These are phyloP conservation scores for Persicaria maculosa DNA, from an alignment of 148 eudicot species.

Conservation along the genomic window DNA sequence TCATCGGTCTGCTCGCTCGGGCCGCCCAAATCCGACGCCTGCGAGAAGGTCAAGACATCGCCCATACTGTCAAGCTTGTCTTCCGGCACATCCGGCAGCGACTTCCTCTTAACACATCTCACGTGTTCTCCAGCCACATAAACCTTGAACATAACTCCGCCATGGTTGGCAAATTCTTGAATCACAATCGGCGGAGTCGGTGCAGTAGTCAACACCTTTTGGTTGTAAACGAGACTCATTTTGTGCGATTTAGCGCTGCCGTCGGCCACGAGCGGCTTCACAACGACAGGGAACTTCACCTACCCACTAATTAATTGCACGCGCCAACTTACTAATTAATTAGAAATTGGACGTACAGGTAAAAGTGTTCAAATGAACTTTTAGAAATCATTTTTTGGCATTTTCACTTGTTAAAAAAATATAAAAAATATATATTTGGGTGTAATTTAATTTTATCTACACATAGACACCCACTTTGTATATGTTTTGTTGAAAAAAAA, in stretches of 20 bases:
- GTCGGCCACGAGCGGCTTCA: conserved; percentile 67
- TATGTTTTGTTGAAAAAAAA: too few relatives aligned
- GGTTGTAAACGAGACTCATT: conserved; percentile 49
- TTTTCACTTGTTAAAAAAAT: too few relatives aligned
- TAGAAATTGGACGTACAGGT: too few relatives aligned
- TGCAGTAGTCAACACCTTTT: conserved; percentile 27
- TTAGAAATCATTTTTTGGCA: too few relatives aligned
- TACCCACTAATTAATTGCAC: too few relatives aligned
- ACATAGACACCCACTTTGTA: too few relatives aligned
- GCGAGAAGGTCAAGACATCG: conserved; percentile 52
- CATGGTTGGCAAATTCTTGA: conserved; percentile 74
- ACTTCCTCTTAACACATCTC: conserved; percentile 63
- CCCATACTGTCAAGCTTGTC: conserved; percentile 35
- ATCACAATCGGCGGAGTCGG: conserved; percentile 53
- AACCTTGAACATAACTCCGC: conserved; percentile 72
- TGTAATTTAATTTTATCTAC: too few relatives aligned
- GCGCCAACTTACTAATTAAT: too few relatives aligned
- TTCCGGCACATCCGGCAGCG: conserved; percentile 58
- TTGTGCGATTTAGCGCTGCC: conserved; percentile 72
- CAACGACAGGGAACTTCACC: conserved; percentile 60
- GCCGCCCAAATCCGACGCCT: conserved; percentile 50
- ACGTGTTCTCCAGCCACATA: conserved; percentile 67
- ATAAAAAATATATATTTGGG: too few relatives aligned
- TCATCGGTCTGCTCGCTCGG: conserved; percentile 41
- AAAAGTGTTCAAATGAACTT: too few relatives aligned